These are phyloP conservation scores for Fraxinus excelsior DNA, from an alignment of 257 asterid species.

Conservation along the genomic window DNA sequence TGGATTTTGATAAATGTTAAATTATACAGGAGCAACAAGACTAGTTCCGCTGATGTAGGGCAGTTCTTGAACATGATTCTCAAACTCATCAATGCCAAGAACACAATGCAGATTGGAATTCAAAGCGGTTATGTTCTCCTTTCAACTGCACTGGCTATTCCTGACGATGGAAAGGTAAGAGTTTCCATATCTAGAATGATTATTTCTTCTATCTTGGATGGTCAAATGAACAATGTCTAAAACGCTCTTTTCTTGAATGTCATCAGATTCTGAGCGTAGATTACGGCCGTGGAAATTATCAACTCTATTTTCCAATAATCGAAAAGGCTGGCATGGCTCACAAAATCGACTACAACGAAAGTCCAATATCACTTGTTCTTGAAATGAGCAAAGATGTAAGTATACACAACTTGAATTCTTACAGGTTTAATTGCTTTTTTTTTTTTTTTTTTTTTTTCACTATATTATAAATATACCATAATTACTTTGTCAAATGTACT, in stretches of 20 bases:
- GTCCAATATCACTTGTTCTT: slow-evolving; percentile 69
- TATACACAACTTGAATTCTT: background rate
- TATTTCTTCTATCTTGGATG: too few species aligned
- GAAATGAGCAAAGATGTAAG: slow-evolving; percentile 55
- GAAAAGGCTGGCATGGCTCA: slow-evolving; percentile 84
- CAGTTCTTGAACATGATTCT: slow-evolving; percentile 81
- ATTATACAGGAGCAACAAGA: slow-evolving; percentile 66
- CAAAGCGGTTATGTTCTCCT: slow-evolving; percentile 82
- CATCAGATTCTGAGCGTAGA: slow-evolving; percentile 85
- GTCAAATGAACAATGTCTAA: too few species aligned
- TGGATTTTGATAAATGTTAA: background rate
- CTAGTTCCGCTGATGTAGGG: slow-evolving; percentile 88
- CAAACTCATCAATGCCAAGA: slow-evolving; percentile 81
- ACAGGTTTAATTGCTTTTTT: too few species aligned
- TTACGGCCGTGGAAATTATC: slow-evolving; percentile 70
- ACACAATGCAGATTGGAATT: slow-evolving; percentile 91
- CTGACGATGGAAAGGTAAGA: slow-evolving; percentile 73
- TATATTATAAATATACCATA: background rate
- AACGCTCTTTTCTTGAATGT: too few species aligned
- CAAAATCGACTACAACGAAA: slow-evolving; percentile 72
- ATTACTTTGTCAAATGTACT: background rate
- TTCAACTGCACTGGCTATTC: slow-evolving; percentile 85
- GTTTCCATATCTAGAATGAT: too few species aligned
- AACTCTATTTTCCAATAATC: slow-evolving; percentile 68
- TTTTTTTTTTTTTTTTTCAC: too few species aligned